These are phyloP conservation scores for Geranium brycei DNA, from an alignment of 345 rosid genomes.

Conservation along the genomic window DNA sequence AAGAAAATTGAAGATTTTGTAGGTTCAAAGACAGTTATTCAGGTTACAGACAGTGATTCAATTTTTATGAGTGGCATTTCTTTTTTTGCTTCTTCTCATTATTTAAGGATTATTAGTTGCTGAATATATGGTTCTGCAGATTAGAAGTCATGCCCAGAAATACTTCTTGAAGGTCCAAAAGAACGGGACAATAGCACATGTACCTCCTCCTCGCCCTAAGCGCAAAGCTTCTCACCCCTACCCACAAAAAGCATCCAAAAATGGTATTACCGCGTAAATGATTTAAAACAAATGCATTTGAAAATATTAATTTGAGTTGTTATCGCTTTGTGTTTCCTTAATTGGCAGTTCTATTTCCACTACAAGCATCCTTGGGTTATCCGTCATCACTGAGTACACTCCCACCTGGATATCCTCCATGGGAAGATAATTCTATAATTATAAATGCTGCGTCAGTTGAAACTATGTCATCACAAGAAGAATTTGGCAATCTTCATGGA, in stretches of 20 bases:
- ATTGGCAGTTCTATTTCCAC: constrained; percentile 39
- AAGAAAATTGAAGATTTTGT: constrained; percentile 97
- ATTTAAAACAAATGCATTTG: not conserved
- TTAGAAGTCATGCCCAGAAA: constrained; percentile 96
- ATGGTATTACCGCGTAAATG: constrained; percentile 30
- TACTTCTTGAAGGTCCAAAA: constrained; percentile 94
- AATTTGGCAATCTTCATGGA: constrained; percentile 32
- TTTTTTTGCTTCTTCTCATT: not conserved
- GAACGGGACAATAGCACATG: constrained; percentile 80
- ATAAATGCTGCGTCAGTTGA: constrained; percentile 29
- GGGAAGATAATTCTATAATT: constrained; percentile 59
- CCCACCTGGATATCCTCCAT: constrained; percentile 37
- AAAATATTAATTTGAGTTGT: not conserved
- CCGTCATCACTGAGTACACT: constrained; percentile 27
- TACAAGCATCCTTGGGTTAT: constrained; percentile 49
- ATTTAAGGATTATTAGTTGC: constrained; percentile 2
- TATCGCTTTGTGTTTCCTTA: constrained; percentile 1
- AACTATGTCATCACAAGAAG: constrained; percentile 36
- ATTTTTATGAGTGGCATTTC: constrained; percentile 2
- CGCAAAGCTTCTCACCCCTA: constrained; percentile 94
- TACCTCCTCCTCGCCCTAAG: constrained; percentile 96
- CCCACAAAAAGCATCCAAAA: constrained; percentile 86
- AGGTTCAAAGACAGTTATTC: constrained; percentile 93
- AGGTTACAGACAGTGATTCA: constrained; percentile 34
- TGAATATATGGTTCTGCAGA: constrained; percentile 31